phyloP scores from a whole-genome alignment of 257 asterid genomes.

The Jacaranda mimosifolia region DNA sequence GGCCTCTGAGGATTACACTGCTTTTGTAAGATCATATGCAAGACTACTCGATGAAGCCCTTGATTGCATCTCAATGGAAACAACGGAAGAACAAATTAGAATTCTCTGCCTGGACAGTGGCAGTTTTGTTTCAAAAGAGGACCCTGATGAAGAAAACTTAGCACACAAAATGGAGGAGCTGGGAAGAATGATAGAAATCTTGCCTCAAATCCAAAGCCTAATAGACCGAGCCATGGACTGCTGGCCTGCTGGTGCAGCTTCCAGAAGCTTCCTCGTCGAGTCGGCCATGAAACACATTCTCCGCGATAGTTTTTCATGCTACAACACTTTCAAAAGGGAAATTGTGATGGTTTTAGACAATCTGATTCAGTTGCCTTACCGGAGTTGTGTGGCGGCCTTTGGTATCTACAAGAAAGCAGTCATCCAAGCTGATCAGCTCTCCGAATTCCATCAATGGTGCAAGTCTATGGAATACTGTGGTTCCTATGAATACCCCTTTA shows the following conservation, averaged over 20 bases:
- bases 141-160: slow-evolving; percentile 1
- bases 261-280: slow-evolving; percentile 54
- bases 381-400: slow-evolving; percentile 54
- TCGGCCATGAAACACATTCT: slow-evolving; percentile 61
- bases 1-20: slow-evolving; percentile 54
- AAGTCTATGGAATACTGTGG: slow-evolving; percentile 61
- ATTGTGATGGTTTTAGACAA: slow-evolving; percentile 57
- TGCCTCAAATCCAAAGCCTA: slow-evolving; percentile 69
- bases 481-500: slow-evolving; percentile 56
- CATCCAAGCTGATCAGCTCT: slow-evolving; percentile 54
- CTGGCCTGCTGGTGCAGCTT: slow-evolving; percentile 56
- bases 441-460: slow-evolving; percentile 60
- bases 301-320: slow-evolving; percentile 60
- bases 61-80: slow-evolving; percentile 36
- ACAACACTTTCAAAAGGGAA: slow-evolving; percentile 50
- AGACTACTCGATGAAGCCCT: slow-evolving; percentile 67
- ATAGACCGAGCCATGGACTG: slow-evolving; percentile 68
- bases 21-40: slow-evolving; percentile 65
- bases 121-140: not conserved
- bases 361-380: slow-evolving; percentile 59
- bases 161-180: slow-evolving; percentile 38
- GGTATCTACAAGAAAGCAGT: slow-evolving; percentile 68
- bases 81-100: not conserved
- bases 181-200: slow-evolving; percentile 43
- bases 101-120: not conserved